A percentile compares a stretch with the other conserved stretches of the same genome.
Evolutionary conservation across 352 stramenopile species (phyloP).

Genomic region (Phytophthora pistaciae): DNA sequence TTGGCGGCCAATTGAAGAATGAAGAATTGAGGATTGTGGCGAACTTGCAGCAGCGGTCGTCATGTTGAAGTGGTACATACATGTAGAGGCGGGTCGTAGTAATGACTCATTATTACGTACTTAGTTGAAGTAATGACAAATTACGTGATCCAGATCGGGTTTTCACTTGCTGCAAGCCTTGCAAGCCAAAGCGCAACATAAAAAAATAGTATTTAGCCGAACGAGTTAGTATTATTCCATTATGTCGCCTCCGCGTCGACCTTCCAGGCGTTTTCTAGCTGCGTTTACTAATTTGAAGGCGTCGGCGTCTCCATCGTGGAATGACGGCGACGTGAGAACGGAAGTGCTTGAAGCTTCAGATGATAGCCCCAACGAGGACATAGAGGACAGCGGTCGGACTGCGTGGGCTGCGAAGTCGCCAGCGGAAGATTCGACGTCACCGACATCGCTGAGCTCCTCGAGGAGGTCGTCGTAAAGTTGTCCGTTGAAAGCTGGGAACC

Average conservation of each 20-base stretch:
- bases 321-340: constrained; percentile 33
- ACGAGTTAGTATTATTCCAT: constrained; percentile 9
- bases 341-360: constrained; percentile 14
- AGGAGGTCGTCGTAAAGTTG: constrained; percentile 44
- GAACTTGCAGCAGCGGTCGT: too few relatives aligned
- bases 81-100: too few relatives aligned
- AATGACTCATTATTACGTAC: too few relatives aligned
- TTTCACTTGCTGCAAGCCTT: too few relatives aligned
- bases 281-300: constrained; percentile 47
- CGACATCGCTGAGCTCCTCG: constrained; percentile 24
- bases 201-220: too few relatives aligned
- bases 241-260: constrained; percentile 19
- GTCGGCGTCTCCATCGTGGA: constrained; percentile 33
- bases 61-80: too few relatives aligned
- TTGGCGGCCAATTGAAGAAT: too few relatives aligned
- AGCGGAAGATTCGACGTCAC: constrained; percentile 17
- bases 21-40: too few relatives aligned
- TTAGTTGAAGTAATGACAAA: too few relatives aligned
- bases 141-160: too few relatives aligned
- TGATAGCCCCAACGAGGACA: constrained; percentile 19
- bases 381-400: constrained; percentile 13
- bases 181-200: too few relatives aligned
- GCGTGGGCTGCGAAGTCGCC: constrained; percentile 7
- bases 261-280: constrained; percentile 48
- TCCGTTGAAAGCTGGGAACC: constrained; percentile 46